These are phyloP conservation scores for Aspergillus indologenus DNA, from an alignment of 495 filamentous ascomycete genomes.

Conservation along the genomic window DNA sequence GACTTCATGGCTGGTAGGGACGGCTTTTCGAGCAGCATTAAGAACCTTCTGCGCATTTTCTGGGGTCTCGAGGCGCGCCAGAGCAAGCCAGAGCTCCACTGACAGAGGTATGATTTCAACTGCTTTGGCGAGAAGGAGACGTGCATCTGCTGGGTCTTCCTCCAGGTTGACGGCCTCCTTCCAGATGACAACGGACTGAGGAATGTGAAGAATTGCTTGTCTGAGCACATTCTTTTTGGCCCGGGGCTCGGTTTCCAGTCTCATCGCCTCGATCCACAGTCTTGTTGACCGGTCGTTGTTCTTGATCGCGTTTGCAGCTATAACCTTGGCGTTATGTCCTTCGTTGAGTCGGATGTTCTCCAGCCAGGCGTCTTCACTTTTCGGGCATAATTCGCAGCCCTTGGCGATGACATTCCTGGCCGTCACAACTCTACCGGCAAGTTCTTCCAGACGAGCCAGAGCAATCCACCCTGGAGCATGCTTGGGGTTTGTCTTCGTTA, in stretches of 20 bases:
- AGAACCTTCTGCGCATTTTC: conserved; percentile 91
- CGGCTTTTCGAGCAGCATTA: conserved; percentile 90
- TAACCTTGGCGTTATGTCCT: conserved; percentile 87
- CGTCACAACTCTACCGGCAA: conserved; percentile 84
- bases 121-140: conserved; percentile 83
- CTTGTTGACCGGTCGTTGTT: conserved; percentile 83
- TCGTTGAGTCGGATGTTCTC: conserved; percentile 93
- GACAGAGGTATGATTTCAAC: conserved; percentile 91
- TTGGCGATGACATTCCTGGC: conserved; percentile 80
- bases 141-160: conserved; percentile 81
- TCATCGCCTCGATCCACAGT: conserved; percentile 94
- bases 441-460: conserved; percentile 84
- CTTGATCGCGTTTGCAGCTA: conserved; percentile 91
- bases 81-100: conserved; percentile 90
- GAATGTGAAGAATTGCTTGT: conserved; percentile 83
- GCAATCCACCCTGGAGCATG: conserved; percentile 98
- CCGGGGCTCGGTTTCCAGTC: conserved; percentile 72
- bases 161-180: conserved; percentile 97
- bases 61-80: conserved; percentile 82
- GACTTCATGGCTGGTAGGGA: conserved; percentile 86
- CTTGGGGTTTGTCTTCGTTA: conserved; percentile 91
- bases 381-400: conserved; percentile 86
- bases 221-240: conserved; percentile 88
- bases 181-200: conserved; percentile 90
- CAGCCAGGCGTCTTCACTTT: conserved; percentile 92